Conservation (phyloP, 495 filamentous ascomycete genomes). For the Cairneyella variabilis region DNA sequence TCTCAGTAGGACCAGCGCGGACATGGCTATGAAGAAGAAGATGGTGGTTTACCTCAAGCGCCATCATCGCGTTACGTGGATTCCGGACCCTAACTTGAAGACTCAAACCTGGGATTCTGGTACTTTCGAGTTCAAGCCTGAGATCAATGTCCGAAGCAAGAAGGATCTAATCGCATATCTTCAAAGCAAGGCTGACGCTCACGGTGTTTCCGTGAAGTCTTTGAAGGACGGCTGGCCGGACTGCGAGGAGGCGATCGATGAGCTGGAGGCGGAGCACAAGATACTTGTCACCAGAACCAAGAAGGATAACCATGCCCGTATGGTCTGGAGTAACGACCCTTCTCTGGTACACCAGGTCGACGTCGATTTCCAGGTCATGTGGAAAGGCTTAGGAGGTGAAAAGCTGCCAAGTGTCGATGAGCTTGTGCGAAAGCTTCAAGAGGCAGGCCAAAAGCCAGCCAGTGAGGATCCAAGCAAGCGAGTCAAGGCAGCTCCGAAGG, state of each 20-base stretch:
- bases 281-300: slow-evolving; percentile 84
- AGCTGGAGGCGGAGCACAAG: slow-evolving; percentile 72
- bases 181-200: slow-evolving; percentile 74
- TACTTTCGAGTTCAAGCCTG: slow-evolving; percentile 73
- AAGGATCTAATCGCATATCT: slow-evolving; percentile 75
- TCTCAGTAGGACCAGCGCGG: slow-evolving; percentile 57
- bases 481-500: slow-evolving; percentile 55
- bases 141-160: slow-evolving; percentile 66
- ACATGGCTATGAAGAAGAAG: slow-evolving; percentile 36
- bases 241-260: slow-evolving; percentile 70
- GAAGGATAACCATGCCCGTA: slow-evolving; percentile 81
- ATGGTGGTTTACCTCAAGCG: slow-evolving; percentile 42
- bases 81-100: slow-evolving; percentile 53
- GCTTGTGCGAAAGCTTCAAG: slow-evolving; percentile 69
- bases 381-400: slow-evolving; percentile 78
- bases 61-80: slow-evolving; percentile 69
- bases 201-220: slow-evolving; percentile 77
- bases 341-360: slow-evolving; percentile 73
- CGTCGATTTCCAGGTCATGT: slow-evolving; percentile 74
- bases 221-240: slow-evolving; percentile 93
- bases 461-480: slow-evolving; percentile 67
- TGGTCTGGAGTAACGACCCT: slow-evolving; percentile 86
- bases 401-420: slow-evolving; percentile 71
- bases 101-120: slow-evolving; percentile 50
- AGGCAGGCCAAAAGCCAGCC: slow-evolving; percentile 71